phyloP scores from a whole-genome alignment of 306 rosid species.

The Lagenaria siceraria region DNA sequence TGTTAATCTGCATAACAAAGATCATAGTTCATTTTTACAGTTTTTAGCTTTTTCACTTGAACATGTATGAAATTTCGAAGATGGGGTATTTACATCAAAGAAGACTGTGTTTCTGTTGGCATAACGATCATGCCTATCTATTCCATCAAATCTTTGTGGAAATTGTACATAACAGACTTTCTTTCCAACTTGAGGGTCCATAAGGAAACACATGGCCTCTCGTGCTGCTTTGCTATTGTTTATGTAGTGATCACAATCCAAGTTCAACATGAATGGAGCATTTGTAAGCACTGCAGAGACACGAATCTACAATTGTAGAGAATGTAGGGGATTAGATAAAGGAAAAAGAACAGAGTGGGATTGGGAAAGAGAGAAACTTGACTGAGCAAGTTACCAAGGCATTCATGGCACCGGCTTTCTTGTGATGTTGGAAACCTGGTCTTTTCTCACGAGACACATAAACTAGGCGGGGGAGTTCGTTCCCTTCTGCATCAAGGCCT shows the following conservation, averaged over 20 bases:
- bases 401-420: slow-evolving; percentile 98
- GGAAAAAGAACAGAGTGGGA: neutral
- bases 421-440: slow-evolving; percentile 88
- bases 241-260: slow-evolving; percentile 91
- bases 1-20: slow-evolving; percentile 61
- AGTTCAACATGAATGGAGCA: slow-evolving; percentile 81
- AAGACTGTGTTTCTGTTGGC: slow-evolving; percentile 92
- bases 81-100: slow-evolving; percentile 47
- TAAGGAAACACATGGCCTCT: slow-evolving; percentile 94
- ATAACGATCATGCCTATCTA: slow-evolving; percentile 76
- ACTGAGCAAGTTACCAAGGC: slow-evolving; percentile 45
- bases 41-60: neutral
- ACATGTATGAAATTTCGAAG: neutral
- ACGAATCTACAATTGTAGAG: slow-evolving; percentile 46
- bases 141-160: slow-evolving; percentile 88
- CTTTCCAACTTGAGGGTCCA: slow-evolving; percentile 84
- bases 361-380: slow-evolving; percentile 10
- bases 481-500: slow-evolving; percentile 81
- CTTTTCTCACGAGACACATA: slow-evolving; percentile 92
- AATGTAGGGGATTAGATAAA: neutral
- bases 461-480: slow-evolving; percentile 88
- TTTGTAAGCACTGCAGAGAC: slow-evolving; percentile 89
- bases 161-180: slow-evolving; percentile 79
- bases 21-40: slow-evolving; percentile 1
- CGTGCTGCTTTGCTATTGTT: slow-evolving; percentile 76